Base-by-base conservation (phyloP, 2,329 filamentous ascomycete genomes). In the Pseudogymnoascus sp. region DNA sequence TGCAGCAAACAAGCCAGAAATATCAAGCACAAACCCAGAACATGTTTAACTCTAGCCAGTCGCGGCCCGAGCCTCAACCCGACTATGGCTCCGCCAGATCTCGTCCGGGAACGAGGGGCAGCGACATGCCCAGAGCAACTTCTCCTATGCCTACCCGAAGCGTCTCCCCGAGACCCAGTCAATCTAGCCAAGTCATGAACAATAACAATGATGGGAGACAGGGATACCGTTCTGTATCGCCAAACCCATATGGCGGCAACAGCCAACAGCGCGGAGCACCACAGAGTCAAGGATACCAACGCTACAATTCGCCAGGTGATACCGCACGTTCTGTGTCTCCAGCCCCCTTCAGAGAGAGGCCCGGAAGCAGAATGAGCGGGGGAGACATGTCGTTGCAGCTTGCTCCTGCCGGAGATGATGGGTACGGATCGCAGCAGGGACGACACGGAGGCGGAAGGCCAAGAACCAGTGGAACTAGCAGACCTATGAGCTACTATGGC, bases 1-100 rank as follows among this genome's bases (percentile, higher is more conserved):
- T 99, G 96, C 91, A 96, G 72, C 90, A 96, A 75, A 91, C 93
- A 3, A 95, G 92, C 0, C 89, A 96, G 70, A 92, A 92, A 75
- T 97, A 93, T 71, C 86, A 89, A 21, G 85, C 87, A 53, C 90
- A 97, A 75, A 91, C 90, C 2, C 85, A 91, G 46, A 91, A 83
- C 71, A 88, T 97, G 79, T 95, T 96, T 74, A 80, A 66, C 60
- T 64, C 69, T 1, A 56, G 28, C 16, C 72, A 69, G 66, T 67
- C 61, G 60, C 69, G 71, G 61, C 69, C 71, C 14, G 72, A 71
- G 12, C 72, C 72, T 11, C 70, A 69, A 62, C 63, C 65, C 43
- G 70, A 56, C 8, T 63, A 63, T 65, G 68, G 76, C 53, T 71
- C 73, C 63, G 74, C 73, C 63, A 78, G 77, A 40, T 81, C 87